Base-by-base conservation (phyloP, 305 asterid genomes). In the Rubia peregrina region DNA sequence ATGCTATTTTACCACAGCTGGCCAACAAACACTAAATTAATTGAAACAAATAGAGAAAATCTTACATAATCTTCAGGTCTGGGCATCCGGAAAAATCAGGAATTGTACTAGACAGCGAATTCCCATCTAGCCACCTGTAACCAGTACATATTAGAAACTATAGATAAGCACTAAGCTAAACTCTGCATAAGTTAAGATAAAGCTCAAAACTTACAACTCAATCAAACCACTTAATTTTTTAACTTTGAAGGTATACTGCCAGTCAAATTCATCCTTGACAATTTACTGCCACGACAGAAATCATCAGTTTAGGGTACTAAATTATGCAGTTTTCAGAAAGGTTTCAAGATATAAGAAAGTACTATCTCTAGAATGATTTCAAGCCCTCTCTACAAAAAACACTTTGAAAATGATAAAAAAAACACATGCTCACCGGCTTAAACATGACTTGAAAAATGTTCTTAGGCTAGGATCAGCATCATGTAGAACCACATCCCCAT, bases 1-100 rank as follows among this genome's bases (percentile, higher is more conserved):
- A 42, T 24, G 41, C 13, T 67, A 26, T 55, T 17, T 48, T 4
- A 26, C 6, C 16, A 56, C n/a, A 65, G 33, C 22, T 0, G 16
- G 5, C 19, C 33, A 38, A 5, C 26, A 9, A 17, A 59, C 64
- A 59, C 64, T 51, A 51, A 59, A 24, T 1, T 13, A 57, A 24
- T 13, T 36, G 24, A 59, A 57, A 57, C 4, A 24, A 9, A 5
- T 2, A 33, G 17, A 61, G 41, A 68, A 69, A 49, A 57, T 48
- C 51, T 81, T 83, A 94, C 99, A 94, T 85, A 75, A 26, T 88
- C 82, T 70, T 86, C 80, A 94, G 84, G 86, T 84, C 83, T n/a
- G 90, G 87, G 79, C 99, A 91, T 71, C 92, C 97, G 48, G 95
- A 83, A 86, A 94, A 88, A 81, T 94, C 99, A 33, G 99, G 99